These are phyloP conservation scores for Secale cereale DNA, from an alignment of 176 grass and related monocot species.

Conservation along the genomic window DNA sequence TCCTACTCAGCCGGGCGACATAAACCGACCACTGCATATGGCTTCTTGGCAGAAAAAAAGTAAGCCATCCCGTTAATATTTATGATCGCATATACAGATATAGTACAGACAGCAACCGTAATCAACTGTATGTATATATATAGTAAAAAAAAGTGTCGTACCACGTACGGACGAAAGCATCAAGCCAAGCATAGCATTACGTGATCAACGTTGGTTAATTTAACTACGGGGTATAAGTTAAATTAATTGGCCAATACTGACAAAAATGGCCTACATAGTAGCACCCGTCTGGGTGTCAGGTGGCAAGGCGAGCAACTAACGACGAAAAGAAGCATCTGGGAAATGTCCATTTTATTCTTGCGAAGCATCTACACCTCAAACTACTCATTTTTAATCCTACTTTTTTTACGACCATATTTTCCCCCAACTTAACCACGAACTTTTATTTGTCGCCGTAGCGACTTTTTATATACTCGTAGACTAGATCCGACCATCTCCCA, in stretches of 20 bases:
- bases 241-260: neutral
- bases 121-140: too few species aligned
- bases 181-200: neutral
- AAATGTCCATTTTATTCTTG: neutral
- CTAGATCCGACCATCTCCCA: too few species aligned
- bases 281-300: neutral
- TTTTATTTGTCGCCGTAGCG: neutral
- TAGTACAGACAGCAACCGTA: too few species aligned
- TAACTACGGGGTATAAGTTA: too few species aligned
- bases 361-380: neutral
- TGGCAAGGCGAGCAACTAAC: neutral
- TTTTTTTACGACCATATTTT: neutral
- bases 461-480: too few species aligned
- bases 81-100: neutral
- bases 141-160: neutral
- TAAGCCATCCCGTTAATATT: neutral
- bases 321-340: conserved; percentile 6
- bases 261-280: neutral
- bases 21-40: neutral
- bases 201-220: neutral
- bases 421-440: neutral
- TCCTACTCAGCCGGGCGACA: neutral
- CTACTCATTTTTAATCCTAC: neutral
- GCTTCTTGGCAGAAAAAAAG: neutral
- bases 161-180: neutral